These are phyloP conservation scores for Cupressus sempervirens DNA, from an alignment of 75 land plant genomes.

Conservation along the genomic window DNA sequence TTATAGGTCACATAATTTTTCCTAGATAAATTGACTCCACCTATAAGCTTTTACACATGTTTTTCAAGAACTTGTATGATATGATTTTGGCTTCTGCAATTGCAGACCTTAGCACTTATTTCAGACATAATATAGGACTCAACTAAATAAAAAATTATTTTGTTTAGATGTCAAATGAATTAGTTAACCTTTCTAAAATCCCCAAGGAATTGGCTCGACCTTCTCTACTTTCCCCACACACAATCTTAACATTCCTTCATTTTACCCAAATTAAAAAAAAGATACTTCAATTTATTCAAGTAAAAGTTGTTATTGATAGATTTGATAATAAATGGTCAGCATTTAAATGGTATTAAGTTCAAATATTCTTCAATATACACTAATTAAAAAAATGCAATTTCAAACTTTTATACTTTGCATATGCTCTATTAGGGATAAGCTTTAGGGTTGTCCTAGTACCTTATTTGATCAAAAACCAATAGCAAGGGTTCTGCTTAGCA, in stretches of 20 bases:
- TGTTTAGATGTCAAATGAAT: constrained; percentile 4
- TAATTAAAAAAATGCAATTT: too few relatives aligned
- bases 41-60: constrained; percentile 7
- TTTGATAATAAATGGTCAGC: too few relatives aligned
- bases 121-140: constrained; percentile 9
- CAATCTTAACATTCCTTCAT: neutral
- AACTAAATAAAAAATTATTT: constrained; percentile 9
- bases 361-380: too few relatives aligned
- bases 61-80: constrained; percentile 13
- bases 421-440: too few relatives aligned
- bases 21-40: neutral
- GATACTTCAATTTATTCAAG: too few relatives aligned
- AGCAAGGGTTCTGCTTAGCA: too few relatives aligned
- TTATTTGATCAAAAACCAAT: too few relatives aligned
- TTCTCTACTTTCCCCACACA: constrained; percentile 2
- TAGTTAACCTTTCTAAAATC: constrained; percentile 13
- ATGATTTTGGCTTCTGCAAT: constrained; percentile 15
- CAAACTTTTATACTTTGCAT: too few relatives aligned
- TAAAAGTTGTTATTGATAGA: too few relatives aligned
- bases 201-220: constrained; percentile 13
- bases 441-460: too few relatives aligned
- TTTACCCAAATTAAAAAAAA: too few relatives aligned
- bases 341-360: too few relatives aligned
- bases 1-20: constrained; percentile 8
- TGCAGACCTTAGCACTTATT: constrained; percentile 18